phyloP scores from a whole-genome alignment of 768 basidiomycete species.

The Dendrothele bispora region DNA sequence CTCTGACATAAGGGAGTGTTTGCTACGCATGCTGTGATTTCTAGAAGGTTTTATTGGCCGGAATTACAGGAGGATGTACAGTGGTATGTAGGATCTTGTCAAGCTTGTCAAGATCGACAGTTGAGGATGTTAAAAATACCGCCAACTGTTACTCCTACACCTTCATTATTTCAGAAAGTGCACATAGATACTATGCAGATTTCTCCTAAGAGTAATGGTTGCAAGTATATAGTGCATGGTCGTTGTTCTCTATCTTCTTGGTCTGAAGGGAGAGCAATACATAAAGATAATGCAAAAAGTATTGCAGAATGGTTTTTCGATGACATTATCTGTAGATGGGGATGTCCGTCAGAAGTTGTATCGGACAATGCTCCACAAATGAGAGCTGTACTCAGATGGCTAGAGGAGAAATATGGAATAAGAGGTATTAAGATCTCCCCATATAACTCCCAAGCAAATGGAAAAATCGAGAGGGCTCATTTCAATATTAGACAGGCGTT shows the following conservation, averaged over 20 bases:
- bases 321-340: conserved; percentile 21
- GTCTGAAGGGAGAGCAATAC: conserved; percentile 19
- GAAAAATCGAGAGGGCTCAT: no score
- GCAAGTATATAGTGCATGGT: conserved; percentile 23
- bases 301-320: conserved; percentile 26
- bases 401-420: no score
- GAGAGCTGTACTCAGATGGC: no score
- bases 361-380: no score
- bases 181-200: conserved; percentile 30
- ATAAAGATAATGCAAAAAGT: conserved; percentile 17
- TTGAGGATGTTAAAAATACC: conserved; percentile 26
- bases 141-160: conserved; percentile 22
- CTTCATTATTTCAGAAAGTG: conserved; percentile 24
- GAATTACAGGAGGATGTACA: conserved; percentile 21
- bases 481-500: no score
- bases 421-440: no score
- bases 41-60: conserved; percentile 21
- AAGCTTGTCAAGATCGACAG: conserved; percentile 27
- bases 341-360: no score
- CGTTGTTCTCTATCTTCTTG: no score
- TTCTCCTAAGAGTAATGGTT: conserved; percentile 16
- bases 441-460: no score
- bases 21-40: conserved; percentile 2
- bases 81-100: conserved; percentile 32
- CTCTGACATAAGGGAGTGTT: conserved; percentile 15